Conservation (phyloP, 257 asterid species). For the Cynanchum wilfordii region DNA sequence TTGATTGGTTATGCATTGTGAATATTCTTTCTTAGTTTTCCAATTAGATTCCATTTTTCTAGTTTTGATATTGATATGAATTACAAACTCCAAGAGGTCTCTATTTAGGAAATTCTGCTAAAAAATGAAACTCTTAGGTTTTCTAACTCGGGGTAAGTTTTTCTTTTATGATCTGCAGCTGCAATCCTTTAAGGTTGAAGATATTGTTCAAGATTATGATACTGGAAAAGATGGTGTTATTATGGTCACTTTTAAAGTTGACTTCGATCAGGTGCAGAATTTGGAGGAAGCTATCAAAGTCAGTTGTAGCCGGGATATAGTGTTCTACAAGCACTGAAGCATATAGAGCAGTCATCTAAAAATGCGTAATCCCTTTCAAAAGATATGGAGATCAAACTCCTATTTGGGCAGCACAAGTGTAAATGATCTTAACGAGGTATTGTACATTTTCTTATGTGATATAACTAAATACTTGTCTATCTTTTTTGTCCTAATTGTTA, state of each 20-base stretch:
- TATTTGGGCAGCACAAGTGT: background rate
- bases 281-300: constrained; percentile 79
- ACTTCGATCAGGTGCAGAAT: constrained; percentile 61
- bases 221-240: constrained; percentile 74
- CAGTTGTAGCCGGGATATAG: constrained; percentile 75
- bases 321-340: constrained; percentile 50
- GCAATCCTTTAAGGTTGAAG: constrained; percentile 77
- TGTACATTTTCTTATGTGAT: background rate
- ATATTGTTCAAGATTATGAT: constrained; percentile 89
- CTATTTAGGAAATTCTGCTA: background rate
- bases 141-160: background rate
- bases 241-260: constrained; percentile 82
- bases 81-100: background rate
- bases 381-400: background rate
- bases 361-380: background rate
- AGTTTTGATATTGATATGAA: background rate
- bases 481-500: background rate
- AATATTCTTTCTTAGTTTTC: background rate
- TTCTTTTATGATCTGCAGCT: constrained; percentile 47
- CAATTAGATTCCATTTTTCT: background rate
- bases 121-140: background rate
- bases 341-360: background rate
- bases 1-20: background rate
- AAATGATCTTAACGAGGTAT: background rate
- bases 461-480: background rate